Evolutionary conservation across 805 yeast species (phyloP).

Genomic region (Naumovozyma dairenensis): DNA sequence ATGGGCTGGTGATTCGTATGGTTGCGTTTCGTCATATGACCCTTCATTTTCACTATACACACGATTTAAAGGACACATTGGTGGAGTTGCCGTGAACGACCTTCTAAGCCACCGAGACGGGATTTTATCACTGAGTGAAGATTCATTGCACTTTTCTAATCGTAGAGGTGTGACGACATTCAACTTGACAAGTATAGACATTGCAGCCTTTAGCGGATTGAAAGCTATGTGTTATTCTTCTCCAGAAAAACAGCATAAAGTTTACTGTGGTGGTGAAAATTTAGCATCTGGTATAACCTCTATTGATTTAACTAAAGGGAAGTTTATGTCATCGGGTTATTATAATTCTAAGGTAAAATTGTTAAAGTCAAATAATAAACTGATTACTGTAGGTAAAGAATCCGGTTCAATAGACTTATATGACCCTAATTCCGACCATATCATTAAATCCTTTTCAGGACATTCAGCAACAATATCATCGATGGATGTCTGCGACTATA

Average conservation of each 20-base stretch:
- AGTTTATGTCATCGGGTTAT: conserved; percentile 29
- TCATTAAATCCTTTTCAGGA: conserved; percentile 45
- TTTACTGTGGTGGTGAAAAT: conserved; percentile 36
- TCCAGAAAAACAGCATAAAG: conserved; percentile 33
- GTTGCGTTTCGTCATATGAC: conserved; percentile 39
- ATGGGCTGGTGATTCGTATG: conserved; percentile 72
- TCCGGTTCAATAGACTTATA: conserved; percentile 56
- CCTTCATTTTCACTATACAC: conserved; percentile 46
- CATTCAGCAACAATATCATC: conserved; percentile 56
- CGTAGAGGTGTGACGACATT: conserved; percentile 46
- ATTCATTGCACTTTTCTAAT: conserved; percentile 42
- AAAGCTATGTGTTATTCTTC: conserved; percentile 34
- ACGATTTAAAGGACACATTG: conserved; percentile 43
- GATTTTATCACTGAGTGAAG: conserved; percentile 45
- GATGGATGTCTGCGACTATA: conserved; percentile 54
- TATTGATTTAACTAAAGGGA: conserved; percentile 35
- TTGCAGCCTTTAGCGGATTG: conserved; percentile 29
- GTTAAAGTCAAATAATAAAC: conserved; percentile 42
- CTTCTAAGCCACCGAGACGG: conserved; percentile 47
- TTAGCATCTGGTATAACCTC: conserved; percentile 30
- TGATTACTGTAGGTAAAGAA: conserved; percentile 47
- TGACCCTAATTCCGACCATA: conserved; percentile 42
- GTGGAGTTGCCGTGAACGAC: conserved; percentile 38
- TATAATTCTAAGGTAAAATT: conserved; percentile 39
- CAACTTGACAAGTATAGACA: conserved; percentile 22